A percentile compares a stretch with the other conserved stretches of the same genome.
phyloP scores from a whole-genome alignment of 2,329 filamentous ascomycete genomes.

The Fusarium sp. region DNA sequence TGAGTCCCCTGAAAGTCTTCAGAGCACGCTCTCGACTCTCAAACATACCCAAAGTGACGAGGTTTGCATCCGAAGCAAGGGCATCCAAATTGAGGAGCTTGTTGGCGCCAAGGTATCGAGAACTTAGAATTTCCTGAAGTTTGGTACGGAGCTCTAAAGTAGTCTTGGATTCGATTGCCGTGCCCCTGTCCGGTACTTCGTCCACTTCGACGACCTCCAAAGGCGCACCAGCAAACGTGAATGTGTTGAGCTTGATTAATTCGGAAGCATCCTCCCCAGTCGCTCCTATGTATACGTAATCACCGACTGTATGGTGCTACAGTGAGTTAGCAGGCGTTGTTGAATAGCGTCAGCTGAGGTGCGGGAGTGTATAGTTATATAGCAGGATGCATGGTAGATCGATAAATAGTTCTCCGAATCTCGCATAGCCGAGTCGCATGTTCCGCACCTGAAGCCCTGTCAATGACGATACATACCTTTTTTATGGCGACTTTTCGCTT shows the following conservation, averaged over 20 bases:
- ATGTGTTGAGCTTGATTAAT: conserved; percentile 73
- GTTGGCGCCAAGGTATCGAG: conserved; percentile 73
- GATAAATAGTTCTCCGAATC: conserved; percentile 30
- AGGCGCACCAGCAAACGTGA: conserved; percentile 70
- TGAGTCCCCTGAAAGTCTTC: conserved; percentile 92
- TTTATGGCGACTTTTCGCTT: conserved; percentile 69
- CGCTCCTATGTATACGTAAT: conserved; percentile 73
- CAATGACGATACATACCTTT: conserved; percentile 72
- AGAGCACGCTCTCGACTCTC: conserved; percentile 72
- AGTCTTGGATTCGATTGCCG: conserved; percentile 57
- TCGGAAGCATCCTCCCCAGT: conserved; percentile 69
- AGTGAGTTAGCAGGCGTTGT: conserved; percentile 70
- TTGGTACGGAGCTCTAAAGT: conserved; percentile 71
- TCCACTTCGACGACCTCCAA: conserved; percentile 63
- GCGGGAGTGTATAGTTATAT: conserved; percentile 32
- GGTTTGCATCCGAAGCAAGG: conserved; percentile 74
- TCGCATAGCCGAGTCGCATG: conserved; percentile 32
- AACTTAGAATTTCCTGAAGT: conserved; percentile 74
- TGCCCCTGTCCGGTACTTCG: conserved; percentile 48
- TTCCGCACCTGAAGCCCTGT: conserved; percentile 43
- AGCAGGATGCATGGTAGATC: conserved; percentile 25
- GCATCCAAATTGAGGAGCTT: conserved; percentile 87
- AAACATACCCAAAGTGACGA: conserved; percentile 80
- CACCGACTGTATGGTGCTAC: conserved; percentile 75
- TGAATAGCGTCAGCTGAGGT: conserved; percentile 32